Conservation (phyloP, 441 rosid species). For the Pelargonium cotyledonis region DNA sequence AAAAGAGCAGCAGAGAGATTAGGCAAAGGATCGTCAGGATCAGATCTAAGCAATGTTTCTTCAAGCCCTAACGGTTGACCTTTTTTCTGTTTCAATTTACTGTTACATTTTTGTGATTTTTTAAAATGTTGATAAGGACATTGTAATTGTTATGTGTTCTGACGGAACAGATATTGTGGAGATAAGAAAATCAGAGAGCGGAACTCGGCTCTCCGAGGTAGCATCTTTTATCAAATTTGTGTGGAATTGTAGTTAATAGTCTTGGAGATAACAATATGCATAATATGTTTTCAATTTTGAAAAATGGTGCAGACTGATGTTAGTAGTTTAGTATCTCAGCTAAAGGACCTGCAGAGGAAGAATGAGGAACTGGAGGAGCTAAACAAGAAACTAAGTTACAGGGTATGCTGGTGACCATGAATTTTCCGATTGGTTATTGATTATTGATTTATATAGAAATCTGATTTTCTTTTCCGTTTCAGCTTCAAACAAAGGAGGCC, state of each 20-base stretch:
- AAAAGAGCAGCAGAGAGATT: conserved; percentile 91
- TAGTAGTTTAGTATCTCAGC: conserved; percentile 77
- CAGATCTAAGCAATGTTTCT: conserved; percentile 57
- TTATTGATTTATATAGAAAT: conserved; percentile 8
- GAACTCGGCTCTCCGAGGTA: conserved; percentile 76
- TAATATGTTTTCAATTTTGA: neutral
- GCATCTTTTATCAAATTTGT: neutral
- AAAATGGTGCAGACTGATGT: conserved; percentile 59
- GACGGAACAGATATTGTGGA: conserved; percentile 38
- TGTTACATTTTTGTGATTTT: neutral
- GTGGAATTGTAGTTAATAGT: neutral
- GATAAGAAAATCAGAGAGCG: conserved; percentile 75
- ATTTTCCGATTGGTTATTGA: conserved; percentile 4
- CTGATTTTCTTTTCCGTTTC: conserved; percentile 18
- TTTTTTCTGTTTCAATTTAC: neutral
- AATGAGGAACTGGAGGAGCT: conserved; percentile 64
- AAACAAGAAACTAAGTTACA: conserved; percentile 42
- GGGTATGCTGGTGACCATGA: conserved; percentile 32
- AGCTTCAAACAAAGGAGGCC: conserved; percentile 65
- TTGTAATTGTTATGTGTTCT: conserved; percentile 7
- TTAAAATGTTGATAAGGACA: neutral
- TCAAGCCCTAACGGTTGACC: conserved; percentile 38
- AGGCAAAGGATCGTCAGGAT: conserved; percentile 67
- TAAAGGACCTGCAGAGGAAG: conserved; percentile 65
- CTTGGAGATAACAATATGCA: neutral